These are phyloP conservation scores for Ceratobasidium sp. DNA, from an alignment of 1,284 basidiomycete species.

Conservation along the genomic window DNA sequence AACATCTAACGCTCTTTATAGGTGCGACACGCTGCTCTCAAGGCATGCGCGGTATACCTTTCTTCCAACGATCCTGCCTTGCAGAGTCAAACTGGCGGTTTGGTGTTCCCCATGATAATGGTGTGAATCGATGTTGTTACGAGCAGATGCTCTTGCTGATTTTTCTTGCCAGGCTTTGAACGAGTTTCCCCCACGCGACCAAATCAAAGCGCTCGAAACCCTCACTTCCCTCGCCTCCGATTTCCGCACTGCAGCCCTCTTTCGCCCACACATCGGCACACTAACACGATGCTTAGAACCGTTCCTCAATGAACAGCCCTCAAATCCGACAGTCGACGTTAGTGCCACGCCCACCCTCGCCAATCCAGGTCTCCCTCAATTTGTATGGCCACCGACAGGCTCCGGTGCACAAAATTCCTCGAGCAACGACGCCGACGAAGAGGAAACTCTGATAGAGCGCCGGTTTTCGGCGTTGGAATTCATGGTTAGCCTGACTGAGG, in stretches of 20 bases:
- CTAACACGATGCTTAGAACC: conserved; percentile 24
- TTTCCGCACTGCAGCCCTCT: conserved; percentile 59
- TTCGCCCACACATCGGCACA: conserved; percentile 70
- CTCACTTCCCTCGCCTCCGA: conserved; percentile 76
- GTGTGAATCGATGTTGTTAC: conserved; percentile 31
- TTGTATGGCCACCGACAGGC: conserved; percentile 35
- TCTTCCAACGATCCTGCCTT: conserved; percentile 67
- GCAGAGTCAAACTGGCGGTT: conserved; percentile 66
- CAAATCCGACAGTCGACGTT: not conserved
- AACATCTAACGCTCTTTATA: conserved; percentile 52
- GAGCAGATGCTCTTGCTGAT: no score
- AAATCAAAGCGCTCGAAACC: conserved; percentile 56
- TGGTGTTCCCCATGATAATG: conserved; percentile 76
- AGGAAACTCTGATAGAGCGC: conserved; percentile 59
- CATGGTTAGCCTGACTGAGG: conserved; percentile 80
- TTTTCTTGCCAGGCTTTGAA: conserved; percentile 19
- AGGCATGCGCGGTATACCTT: conserved; percentile 73
- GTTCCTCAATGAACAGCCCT: conserved; percentile 35
- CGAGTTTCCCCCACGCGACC: conserved; percentile 24
- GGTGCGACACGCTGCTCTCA: conserved; percentile 71
- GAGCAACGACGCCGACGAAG: conserved; percentile 43
- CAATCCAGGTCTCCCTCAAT: conserved; percentile 56
- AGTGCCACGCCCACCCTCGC: conserved; percentile 74
- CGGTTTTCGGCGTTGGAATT: conserved; percentile 77
- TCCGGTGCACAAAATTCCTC: conserved; percentile 13